Conservation (phyloP, 805 yeast genomes). For the Metschnikowia drakensbergensis region DNA sequence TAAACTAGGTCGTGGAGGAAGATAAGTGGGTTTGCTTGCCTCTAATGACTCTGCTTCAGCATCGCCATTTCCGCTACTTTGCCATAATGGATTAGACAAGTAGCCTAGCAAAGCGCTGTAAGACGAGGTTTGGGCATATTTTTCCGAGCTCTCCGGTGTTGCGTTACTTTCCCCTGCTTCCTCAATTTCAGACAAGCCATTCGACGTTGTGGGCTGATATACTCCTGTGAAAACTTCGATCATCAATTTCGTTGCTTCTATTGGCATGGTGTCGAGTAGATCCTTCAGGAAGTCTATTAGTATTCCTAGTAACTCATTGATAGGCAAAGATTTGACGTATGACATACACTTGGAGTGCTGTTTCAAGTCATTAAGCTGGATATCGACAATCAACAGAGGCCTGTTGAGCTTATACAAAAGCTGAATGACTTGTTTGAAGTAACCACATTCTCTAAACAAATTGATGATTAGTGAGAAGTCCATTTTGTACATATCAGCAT, state of each 20-base stretch:
- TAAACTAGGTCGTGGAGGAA: conserved; percentile 86
- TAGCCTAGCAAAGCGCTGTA: conserved; percentile 18
- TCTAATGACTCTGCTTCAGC: background rate
- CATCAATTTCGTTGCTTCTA: conserved; percentile 75
- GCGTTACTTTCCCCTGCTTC: background rate
- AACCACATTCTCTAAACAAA: conserved; percentile 70
- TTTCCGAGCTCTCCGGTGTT: conserved; percentile 12
- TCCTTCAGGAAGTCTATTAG: conserved; percentile 62
- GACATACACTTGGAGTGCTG: conserved; percentile 58
- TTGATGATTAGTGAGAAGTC: conserved; percentile 66
- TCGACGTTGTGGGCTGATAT: conserved; percentile 45
- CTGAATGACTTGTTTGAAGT: conserved; percentile 59
- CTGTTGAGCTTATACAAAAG: conserved; percentile 70
- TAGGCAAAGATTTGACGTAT: conserved; percentile 63
- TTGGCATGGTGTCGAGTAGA: conserved; percentile 65
- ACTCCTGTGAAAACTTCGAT: conserved; percentile 88
- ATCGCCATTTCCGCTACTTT: conserved; percentile 1
- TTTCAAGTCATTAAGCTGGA: conserved; percentile 61
- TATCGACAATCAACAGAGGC: conserved; percentile 71
- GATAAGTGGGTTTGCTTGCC: conserved; percentile 56
- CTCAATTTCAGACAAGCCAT: conserved; percentile 7
- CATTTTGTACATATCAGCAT: conserved; percentile 12
- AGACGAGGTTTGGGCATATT: conserved; percentile 13
- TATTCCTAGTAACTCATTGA: conserved; percentile 74
- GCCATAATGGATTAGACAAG: conserved; percentile 10